Percentiles rank a stretch among this genome's conserved stretches.
Conservation (phyloP, 108 stramenopile species). For the Fragilariopsis cylindrus region DNA sequence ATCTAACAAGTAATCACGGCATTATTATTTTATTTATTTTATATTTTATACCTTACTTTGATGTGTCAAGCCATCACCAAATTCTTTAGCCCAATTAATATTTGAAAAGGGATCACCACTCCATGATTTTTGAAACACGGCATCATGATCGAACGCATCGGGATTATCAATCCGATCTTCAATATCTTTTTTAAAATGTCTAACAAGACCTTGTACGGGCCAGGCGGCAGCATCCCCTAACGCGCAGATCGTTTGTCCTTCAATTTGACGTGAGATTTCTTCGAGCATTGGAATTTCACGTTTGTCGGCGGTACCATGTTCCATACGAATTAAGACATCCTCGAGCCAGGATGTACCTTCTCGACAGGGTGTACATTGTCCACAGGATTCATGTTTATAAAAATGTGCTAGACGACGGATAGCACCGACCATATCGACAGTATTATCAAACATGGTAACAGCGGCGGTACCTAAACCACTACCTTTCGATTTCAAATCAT, state of each 20-base stretch:
- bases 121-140: constrained; percentile 96
- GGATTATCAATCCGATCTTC: constrained; percentile 96
- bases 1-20: no score
- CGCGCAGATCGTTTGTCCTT: constrained; percentile 99
- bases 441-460: constrained; percentile 99
- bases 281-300: constrained; percentile 99
- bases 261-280: constrained; percentile 99
- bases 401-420: constrained; percentile 99
- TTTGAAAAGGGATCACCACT: constrained; percentile 92
- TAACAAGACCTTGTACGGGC: constrained; percentile 98
- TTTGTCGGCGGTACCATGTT: constrained; percentile 97
- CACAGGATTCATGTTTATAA: constrained; percentile 99
- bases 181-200: constrained; percentile 97
- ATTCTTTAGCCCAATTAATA: constrained; percentile 85
- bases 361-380: constrained; percentile 99
- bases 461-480: constrained; percentile 99
- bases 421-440: constrained; percentile 98
- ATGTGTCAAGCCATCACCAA: constrained; percentile 77
- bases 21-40: no score
- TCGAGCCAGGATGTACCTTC: constrained; percentile 96
- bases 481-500: constrained; percentile 93
- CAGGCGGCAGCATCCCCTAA: constrained; percentile 99
- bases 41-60: no score
- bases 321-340: constrained; percentile 93
- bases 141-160: constrained; percentile 82